Evolutionary conservation across 1,284 basidiomycete species (phyloP).

Genomic region (Cryptococcus floricola): DNA sequence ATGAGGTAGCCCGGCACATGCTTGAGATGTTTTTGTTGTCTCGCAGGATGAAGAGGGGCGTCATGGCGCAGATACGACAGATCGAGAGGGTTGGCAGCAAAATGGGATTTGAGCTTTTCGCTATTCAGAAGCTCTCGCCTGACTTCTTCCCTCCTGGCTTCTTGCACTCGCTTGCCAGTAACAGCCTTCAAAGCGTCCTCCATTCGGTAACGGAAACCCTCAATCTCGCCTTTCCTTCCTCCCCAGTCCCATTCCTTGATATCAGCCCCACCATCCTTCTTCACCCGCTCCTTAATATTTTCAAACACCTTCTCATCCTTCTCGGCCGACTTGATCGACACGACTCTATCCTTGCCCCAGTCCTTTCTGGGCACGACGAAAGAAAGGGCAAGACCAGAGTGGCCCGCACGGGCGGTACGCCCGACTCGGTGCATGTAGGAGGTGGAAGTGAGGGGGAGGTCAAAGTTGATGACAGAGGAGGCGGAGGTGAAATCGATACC

Average conservation of each 20-base stretch:
- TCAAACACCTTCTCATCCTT: slow-evolving; percentile 74
- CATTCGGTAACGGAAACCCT: slow-evolving; percentile 98
- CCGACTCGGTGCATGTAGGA: slow-evolving; percentile 96
- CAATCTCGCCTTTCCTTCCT: slow-evolving; percentile 73
- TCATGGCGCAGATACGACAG: slow-evolving; percentile 92
- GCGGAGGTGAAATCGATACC: slow-evolving; percentile 98
- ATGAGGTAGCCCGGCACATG: slow-evolving; percentile 92
- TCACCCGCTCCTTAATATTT: slow-evolving; percentile 67
- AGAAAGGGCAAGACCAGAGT: slow-evolving; percentile 86
- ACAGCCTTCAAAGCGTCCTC: slow-evolving; percentile 89
- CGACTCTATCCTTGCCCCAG: slow-evolving; percentile 67
- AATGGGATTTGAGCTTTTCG: slow-evolving; percentile 97
- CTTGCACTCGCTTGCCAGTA: slow-evolving; percentile 77
- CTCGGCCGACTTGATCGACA: slow-evolving; percentile 59
- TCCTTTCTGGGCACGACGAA: slow-evolving; percentile 75
- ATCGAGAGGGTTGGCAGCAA: slow-evolving; percentile 94
- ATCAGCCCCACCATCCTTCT: slow-evolving; percentile 63
- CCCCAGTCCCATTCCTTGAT: slow-evolving; percentile 92
- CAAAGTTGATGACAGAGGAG: slow-evolving; percentile 97
- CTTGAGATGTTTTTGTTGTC: slow-evolving; percentile 89
- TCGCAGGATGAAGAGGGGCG: slow-evolving; percentile 81
- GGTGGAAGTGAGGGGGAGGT: slow-evolving; percentile 81
- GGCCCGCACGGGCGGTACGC: slow-evolving; percentile 90
- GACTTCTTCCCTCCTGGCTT: slow-evolving; percentile 90
- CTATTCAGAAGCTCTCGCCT: slow-evolving; percentile 91